Percentiles rank a stretch among this genome's conserved stretches.
Conservation (phyloP, 257 asterid genomes). For the Nicotiana benthamiana region DNA sequence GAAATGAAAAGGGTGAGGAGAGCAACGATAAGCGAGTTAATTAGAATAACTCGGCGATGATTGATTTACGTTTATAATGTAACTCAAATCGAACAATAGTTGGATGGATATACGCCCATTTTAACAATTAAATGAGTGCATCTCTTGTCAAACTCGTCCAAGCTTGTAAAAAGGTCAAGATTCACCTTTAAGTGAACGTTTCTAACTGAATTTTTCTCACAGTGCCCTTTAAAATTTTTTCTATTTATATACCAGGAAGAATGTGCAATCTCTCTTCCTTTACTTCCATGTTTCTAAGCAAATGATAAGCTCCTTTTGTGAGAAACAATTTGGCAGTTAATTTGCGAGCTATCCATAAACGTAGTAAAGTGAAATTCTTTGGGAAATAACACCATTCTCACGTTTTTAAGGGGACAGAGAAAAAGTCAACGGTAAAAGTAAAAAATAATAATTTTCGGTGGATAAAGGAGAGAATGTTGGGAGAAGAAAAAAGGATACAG, state of each 20-base stretch:
- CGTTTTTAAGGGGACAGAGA: background rate
- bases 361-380: background rate
- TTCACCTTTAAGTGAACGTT: background rate
- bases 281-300: background rate
- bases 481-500: background rate
- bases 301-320: background rate
- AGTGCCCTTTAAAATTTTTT: background rate
- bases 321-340: background rate
- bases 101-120: too few relatives aligned
- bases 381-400: background rate
- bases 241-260: background rate
- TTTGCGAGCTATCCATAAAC: background rate
- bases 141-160: too few relatives aligned
- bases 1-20: background rate
- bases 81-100: too few relatives aligned
- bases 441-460: background rate
- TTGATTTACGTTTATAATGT: too few relatives aligned
- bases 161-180: too few relatives aligned
- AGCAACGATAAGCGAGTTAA: background rate
- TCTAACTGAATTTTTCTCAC: background rate
- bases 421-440: background rate
- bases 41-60: too few relatives aligned
- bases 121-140: too few relatives aligned
- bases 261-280: background rate
- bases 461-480: background rate